Evolutionary conservation across 768 basidiomycete genomes (phyloP), one percentile per base, ranked within the genome.

Genomic region (Tulasnella sp.): DNA sequence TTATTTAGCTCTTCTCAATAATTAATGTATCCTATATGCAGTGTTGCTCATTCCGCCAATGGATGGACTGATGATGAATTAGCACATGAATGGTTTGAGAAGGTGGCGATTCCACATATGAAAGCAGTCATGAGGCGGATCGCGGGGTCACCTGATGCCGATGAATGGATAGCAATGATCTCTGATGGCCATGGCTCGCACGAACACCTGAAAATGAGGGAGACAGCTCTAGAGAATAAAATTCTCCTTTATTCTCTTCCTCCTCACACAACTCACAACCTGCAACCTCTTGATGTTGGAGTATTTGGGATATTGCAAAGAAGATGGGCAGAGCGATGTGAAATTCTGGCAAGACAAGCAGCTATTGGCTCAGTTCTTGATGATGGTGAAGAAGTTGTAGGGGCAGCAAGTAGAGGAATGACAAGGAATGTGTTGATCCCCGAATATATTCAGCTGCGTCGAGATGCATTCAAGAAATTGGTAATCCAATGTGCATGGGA

Each of bases 151-250:
- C n/a, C n/a, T n/a, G n/a, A n/a, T n/a, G n/a, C 58, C 1, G 59
- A 58, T n/a, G 62, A 64, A n/a, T 59, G 57, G 5, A 67, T 70
- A 29, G 49, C 73, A 0, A 66, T 74, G 19, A 65, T 72, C 22
- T 63, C 62, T 16, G 66, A 73, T 62, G 69, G 72, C 1, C 72
- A 74, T 59, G 63, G 62, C 31, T 73, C 71, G 0, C 72, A 74
- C 56, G 53, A 54, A 29, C 62, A 59, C 0, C 25, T 53, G 0
- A 19, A 54, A 1, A 59, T 70, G 32, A 48, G 57, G n/a, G 37
- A 60, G 13, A 46, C 63, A 20, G 69, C 66, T 2, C 25, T 52
- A 3, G 28, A 59, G 35, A 45, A 67, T 46, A 56, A 60, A n/a
- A 63, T 70, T 31, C 47, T 64, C 1, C 37, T 71, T 7, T 62